A percentile compares a stretch with the other conserved stretches of the same genome.
These are phyloP conservation scores for Fusarium luffae DNA, from an alignment of 2,329 filamentous ascomycete species.

Conservation along the genomic window DNA sequence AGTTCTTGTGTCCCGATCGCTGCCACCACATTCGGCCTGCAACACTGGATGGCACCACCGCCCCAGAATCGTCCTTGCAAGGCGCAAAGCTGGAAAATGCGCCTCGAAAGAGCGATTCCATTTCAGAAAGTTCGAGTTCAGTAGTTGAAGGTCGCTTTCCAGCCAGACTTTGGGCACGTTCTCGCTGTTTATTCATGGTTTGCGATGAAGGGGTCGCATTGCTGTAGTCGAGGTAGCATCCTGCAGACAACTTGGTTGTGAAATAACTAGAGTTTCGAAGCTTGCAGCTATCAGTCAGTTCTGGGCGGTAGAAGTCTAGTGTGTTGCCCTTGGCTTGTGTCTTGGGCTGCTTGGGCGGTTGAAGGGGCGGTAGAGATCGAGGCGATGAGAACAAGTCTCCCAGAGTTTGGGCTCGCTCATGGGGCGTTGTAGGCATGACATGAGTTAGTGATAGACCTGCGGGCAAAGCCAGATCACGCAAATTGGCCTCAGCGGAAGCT, in stretches of 20 bases:
- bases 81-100: constrained; percentile 86
- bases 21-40: constrained; percentile 83
- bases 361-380: constrained; percentile 70
- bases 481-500: constrained; percentile 45
- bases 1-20: constrained; percentile 72
- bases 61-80: constrained; percentile 76
- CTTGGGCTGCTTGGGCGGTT: constrained; percentile 78
- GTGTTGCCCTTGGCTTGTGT: constrained; percentile 72
- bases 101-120: constrained; percentile 79
- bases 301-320: constrained; percentile 65
- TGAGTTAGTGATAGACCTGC: constrained; percentile 71
- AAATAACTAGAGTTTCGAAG: constrained; percentile 71
- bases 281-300: constrained; percentile 65
- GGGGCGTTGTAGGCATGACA: constrained; percentile 49
- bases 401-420: constrained; percentile 70
- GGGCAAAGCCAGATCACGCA: constrained; percentile 68
- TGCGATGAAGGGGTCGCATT: constrained; percentile 68
- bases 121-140: constrained; percentile 71
- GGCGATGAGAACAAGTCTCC: constrained; percentile 80
- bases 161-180: constrained; percentile 75
- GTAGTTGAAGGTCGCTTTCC: constrained; percentile 67
- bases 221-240: constrained; percentile 77
- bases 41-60: constrained; percentile 74
- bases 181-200: constrained; percentile 72
- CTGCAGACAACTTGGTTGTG: constrained; percentile 71